Percentiles rank a stretch among this genome's conserved stretches.
Conservation (phyloP, 2,329 filamentous ascomycete species). For the Penicillium occitanis region DNA sequence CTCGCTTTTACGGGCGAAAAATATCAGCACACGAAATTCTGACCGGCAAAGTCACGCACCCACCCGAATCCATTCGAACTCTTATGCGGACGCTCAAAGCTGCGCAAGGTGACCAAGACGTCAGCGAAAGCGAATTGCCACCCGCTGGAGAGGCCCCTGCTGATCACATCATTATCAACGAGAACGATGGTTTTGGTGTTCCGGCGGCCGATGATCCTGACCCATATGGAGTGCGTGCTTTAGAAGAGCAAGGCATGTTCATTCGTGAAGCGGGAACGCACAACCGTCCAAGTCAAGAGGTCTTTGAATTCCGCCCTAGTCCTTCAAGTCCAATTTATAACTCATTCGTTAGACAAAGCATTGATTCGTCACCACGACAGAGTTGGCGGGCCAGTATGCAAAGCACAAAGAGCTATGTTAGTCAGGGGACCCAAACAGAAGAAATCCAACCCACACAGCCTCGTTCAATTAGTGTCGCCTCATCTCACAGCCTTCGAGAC, state of each 20-base stretch:
- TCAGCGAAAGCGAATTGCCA: constrained; percentile 67
- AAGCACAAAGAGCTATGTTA: constrained; percentile 53
- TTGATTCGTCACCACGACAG: constrained; percentile 60
- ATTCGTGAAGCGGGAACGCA: constrained; percentile 86
- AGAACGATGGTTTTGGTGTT: constrained; percentile 65
- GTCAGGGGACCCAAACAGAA: constrained; percentile 67
- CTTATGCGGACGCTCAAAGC: constrained; percentile 83
- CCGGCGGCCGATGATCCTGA: constrained; percentile 81
- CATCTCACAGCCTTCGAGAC: constrained; percentile 33
- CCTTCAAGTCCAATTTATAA: constrained; percentile 68
- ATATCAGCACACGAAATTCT: constrained; percentile 64
- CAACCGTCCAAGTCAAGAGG: constrained; percentile 69
- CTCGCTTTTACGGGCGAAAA: constrained; percentile 73
- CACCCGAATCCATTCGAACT: constrained; percentile 57
- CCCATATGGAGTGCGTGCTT: constrained; percentile 82
- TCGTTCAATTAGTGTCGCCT: constrained; percentile 38
- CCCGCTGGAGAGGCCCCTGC: constrained; percentile 68
- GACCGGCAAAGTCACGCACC: constrained; percentile 57
- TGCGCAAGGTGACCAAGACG: constrained; percentile 77
- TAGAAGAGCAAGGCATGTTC: constrained; percentile 80
- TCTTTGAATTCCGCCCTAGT: constrained; percentile 78
- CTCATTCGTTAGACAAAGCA: constrained; percentile 64
- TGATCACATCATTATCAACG: constrained; percentile 60
- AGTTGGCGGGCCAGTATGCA: constrained; percentile 72
- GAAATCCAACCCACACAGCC: constrained; percentile 40